Percentiles rank a stretch among this genome's conserved stretches.
phyloP scores from a whole-genome alignment of 257 asterid species.

The Solanum phureja region DNA sequence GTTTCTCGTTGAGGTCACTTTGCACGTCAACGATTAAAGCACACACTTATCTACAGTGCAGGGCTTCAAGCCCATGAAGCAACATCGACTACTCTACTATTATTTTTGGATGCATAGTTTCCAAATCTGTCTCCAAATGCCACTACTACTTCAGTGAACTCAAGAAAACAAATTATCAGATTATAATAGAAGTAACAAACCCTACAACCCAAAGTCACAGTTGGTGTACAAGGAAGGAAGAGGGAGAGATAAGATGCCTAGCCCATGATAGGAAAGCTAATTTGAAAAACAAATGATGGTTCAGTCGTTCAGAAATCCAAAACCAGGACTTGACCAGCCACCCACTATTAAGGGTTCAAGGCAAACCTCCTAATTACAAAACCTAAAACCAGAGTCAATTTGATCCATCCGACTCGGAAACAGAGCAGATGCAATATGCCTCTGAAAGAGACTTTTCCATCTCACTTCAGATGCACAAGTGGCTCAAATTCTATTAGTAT shows the following conservation, averaged over 20 bases:
- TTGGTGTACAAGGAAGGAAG: neutral
- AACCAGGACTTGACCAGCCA: neutral
- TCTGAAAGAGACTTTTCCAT: neutral
- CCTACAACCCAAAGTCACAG: neutral
- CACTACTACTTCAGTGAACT: neutral
- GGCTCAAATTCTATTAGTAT: neutral
- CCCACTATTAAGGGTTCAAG: neutral
- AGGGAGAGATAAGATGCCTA: neutral
- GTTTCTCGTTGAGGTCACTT: neutral
- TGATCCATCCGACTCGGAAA: neutral
- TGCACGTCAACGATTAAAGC: neutral
- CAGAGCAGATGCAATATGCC: neutral
- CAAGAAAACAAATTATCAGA: neutral
- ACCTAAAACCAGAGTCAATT: neutral
- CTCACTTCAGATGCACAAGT: neutral
- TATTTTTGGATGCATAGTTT: neutral
- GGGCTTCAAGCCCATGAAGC: neutral
- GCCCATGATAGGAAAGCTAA: neutral
- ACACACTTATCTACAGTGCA: neutral
- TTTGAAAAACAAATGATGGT: neutral
- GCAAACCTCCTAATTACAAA: neutral
- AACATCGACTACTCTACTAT: neutral
- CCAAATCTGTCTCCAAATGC: neutral
- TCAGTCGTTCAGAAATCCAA: neutral
- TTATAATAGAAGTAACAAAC: neutral